Percentiles rank a stretch among this genome's conserved stretches.
Evolutionary conservation across 768 basidiomycete genomes (phyloP).

Genomic region (Psilocybe subaeruginosa): DNA sequence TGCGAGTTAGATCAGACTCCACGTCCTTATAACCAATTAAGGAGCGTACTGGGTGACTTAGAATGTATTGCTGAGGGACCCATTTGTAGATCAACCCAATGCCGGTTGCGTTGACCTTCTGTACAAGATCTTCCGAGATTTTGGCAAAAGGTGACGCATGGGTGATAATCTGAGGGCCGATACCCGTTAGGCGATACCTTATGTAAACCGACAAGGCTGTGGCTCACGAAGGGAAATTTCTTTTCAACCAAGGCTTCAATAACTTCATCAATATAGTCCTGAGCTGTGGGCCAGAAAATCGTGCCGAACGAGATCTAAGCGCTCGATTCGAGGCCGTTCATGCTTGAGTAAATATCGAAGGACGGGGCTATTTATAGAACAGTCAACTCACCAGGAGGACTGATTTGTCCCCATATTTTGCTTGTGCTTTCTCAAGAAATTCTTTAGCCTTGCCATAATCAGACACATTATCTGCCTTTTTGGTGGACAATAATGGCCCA

Average conservation of each 20-base stretch:
- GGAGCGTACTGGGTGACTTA: constrained; percentile 1
- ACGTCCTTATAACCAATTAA: not conserved
- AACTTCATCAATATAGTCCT: constrained; percentile 13
- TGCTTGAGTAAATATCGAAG: not conserved
- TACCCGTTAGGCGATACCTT: not conserved
- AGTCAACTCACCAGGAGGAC: constrained; percentile 11
- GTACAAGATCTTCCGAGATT: not conserved
- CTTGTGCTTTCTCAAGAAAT: constrained; percentile 2
- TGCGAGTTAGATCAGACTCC: not conserved
- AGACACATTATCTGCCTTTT: not conserved
- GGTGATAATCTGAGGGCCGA: constrained; percentile 4
- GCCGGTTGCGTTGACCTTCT: not conserved
- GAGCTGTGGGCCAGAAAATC: constrained; percentile 6
- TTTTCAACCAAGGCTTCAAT: constrained; percentile 13
- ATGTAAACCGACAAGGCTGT: not conserved
- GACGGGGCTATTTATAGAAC: not conserved
- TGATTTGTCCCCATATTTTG: constrained; percentile 1
- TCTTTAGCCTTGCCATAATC: not conserved
- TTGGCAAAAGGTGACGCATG: constrained; percentile 7
- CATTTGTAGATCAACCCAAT: constrained; percentile 1
- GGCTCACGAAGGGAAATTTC: constrained; percentile 13
- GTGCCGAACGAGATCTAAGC: constrained; percentile 15
- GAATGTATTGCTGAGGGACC: constrained; percentile 6
- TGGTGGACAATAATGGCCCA: constrained; percentile 12
- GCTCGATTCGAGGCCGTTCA: too few relatives aligned